Percentiles rank a stretch among this genome's conserved stretches.
Conservation (phyloP, 108 stramenopile species). For the Nannochloropsis oceanica region DNA sequence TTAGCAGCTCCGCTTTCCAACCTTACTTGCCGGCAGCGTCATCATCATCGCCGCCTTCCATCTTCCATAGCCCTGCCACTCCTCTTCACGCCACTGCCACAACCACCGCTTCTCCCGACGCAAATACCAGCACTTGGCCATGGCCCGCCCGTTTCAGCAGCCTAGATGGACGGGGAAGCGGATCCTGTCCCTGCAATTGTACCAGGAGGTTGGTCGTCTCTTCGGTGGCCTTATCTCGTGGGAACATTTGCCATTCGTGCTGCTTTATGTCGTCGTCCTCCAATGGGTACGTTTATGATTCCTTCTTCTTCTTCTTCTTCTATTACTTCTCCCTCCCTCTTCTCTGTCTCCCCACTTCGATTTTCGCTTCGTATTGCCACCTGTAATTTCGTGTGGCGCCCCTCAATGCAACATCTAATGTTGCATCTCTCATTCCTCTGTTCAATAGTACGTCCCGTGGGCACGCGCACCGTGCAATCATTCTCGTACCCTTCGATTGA, state of each 20-base stretch:
- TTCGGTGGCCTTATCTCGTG: conserved; percentile 8
- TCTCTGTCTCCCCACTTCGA: no score
- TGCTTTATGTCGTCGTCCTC: conserved; percentile 22
- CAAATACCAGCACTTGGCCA: neutral
- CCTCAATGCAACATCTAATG: neutral
- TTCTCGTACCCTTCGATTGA: no score
- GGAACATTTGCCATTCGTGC: conserved; percentile 27
- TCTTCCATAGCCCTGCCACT: no score
- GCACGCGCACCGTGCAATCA: neutral
- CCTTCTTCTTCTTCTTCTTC: no score
- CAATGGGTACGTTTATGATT: conserved; percentile 1
- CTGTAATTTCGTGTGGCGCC: neutral
- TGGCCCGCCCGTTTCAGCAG: neutral
- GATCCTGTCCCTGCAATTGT: conserved; percentile 8
- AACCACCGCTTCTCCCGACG: no score
- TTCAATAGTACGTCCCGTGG: neutral
- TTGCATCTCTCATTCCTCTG: neutral
- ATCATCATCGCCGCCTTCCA: no score
- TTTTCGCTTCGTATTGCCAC: neutral
- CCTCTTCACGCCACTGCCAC: no score
- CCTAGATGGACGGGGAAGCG: conserved; percentile 28
- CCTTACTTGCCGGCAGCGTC: no score
- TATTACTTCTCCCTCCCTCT: neutral
- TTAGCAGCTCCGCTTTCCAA: no score
- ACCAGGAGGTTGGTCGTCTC: conserved; percentile 10